Conservation (phyloP, 306 rosid species). For the Luffa aegyptiaca region DNA sequence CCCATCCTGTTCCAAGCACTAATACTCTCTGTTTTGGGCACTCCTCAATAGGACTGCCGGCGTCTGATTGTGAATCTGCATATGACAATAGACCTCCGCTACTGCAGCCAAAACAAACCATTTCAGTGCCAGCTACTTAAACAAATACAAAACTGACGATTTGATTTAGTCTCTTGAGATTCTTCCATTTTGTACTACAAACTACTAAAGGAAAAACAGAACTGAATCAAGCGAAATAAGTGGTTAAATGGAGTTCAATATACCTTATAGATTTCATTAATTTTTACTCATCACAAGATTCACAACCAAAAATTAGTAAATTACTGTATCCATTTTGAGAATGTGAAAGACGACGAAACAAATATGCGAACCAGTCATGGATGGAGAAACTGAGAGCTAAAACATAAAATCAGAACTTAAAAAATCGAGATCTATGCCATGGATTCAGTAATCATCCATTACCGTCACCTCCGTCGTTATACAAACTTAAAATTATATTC, state of each 20-base stretch:
- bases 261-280: neutral
- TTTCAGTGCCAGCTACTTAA: neutral
- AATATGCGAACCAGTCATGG: neutral
- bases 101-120: conserved; percentile 32
- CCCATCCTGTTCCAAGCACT: conserved; percentile 99
- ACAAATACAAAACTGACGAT: neutral
- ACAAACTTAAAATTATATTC: neutral
- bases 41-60: conserved; percentile 22
- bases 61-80: conserved; percentile 53
- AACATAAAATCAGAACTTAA: neutral
- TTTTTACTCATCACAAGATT: neutral
- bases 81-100: conserved; percentile 78
- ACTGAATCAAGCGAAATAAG: neutral
- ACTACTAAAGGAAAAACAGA: neutral
- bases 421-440: neutral
- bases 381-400: conserved; percentile 2
- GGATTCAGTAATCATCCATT: neutral
- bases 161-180: neutral
- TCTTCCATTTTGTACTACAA: neutral
- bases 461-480: neutral
- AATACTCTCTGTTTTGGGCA: conserved; percentile 54
- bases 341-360: neutral
- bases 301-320: neutral
- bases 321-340: neutral
- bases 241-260: neutral